These are phyloP conservation scores for Periconia sp. DNA, from an alignment of 2,329 filamentous ascomycete species.

Conservation along the genomic window DNA sequence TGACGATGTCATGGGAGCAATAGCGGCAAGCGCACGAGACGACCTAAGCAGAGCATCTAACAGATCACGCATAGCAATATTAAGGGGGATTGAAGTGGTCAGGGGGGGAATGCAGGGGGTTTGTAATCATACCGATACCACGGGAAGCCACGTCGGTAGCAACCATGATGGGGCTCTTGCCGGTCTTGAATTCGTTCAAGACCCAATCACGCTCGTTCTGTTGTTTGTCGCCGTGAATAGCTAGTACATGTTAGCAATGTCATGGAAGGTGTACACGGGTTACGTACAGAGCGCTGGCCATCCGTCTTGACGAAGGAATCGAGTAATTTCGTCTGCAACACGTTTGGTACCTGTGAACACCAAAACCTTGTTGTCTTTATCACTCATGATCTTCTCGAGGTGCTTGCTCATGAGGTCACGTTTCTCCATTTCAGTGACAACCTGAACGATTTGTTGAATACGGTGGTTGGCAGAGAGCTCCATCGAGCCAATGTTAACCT, in stretches of 20 bases:
- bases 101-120: slow-evolving; percentile 50
- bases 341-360: slow-evolving; percentile 88
- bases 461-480: slow-evolving; percentile 96
- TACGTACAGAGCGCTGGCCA: slow-evolving; percentile 95
- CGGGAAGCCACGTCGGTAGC: slow-evolving; percentile 99
- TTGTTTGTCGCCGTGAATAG: slow-evolving; percentile 98
- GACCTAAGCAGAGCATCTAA: slow-evolving; percentile 85
- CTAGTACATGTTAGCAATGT: slow-evolving; percentile 54
- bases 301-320: slow-evolving; percentile 94
- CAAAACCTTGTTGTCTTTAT: slow-evolving; percentile 91
- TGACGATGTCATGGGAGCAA: slow-evolving; percentile 88
- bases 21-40: slow-evolving; percentile 72
- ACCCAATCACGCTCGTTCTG: slow-evolving; percentile 99
- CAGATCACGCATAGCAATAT: slow-evolving; percentile 61
- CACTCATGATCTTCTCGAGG: slow-evolving; percentile 96
- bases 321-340: slow-evolving; percentile 95
- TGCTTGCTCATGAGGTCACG: slow-evolving; percentile 97
- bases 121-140: slow-evolving; percentile 98
- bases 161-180: slow-evolving; percentile 99
- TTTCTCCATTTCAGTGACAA: slow-evolving; percentile 96
- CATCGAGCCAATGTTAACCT: slow-evolving; percentile 97
- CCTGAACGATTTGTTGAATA: slow-evolving; percentile 96
- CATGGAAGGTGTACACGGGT: slow-evolving; percentile 1
- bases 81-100: slow-evolving; percentile 33
- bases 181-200: slow-evolving; percentile 98